Base-by-base conservation (phyloP, 352 stramenopile genomes). In the Ochromonadaceae sp. region DNA sequence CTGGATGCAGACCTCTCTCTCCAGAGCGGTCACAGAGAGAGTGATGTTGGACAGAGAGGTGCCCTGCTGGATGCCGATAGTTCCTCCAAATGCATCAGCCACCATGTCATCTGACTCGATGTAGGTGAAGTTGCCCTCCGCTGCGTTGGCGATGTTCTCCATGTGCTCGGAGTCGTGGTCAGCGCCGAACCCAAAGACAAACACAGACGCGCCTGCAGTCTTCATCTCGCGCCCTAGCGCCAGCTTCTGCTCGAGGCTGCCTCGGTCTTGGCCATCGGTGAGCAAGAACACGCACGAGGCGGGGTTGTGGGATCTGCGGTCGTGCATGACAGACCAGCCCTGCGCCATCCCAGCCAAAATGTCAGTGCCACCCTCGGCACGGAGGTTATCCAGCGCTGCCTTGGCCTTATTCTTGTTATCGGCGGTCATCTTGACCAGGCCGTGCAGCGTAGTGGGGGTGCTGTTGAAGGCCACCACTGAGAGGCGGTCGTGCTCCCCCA, bases 161-260 rank as follows among this genome's bases (percentile, higher is more conserved):
- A 57, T 9, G 26, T 57, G 48, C 10, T 9, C 48, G 25, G 31
- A 42, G 22, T 57, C 48, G 25, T 57, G 48, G 26, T 57, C 48
- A 57, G 10, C 25, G 26, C 48, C 48, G 25, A 57, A 57, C 25
- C 48, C 48, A 36, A 57, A 57, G 48, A 57, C 12, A 57, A 57
- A 57, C 31, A 57, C 31, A 9, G 48, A 57, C 15, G 5, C 26
- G 3, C 48, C 48, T 5, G 7, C 9, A 15, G 7, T 35, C 22
- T 22, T 40, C 7, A 57, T 57, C 20, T 12, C 5, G 9, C 26
- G 17, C 5, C 31, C 17, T 5, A 57, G 20, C 5, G 17, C 7
- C 22, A 26, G 22, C 26, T 57, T 57, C 25, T 10, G 9, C 7
- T 5, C 12, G 5, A 57, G 9, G 26, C 41, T 31, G 7, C 31